Base-by-base conservation (phyloP, 1,284 basidiomycete species). In the Leccinum ambiguum region DNA sequence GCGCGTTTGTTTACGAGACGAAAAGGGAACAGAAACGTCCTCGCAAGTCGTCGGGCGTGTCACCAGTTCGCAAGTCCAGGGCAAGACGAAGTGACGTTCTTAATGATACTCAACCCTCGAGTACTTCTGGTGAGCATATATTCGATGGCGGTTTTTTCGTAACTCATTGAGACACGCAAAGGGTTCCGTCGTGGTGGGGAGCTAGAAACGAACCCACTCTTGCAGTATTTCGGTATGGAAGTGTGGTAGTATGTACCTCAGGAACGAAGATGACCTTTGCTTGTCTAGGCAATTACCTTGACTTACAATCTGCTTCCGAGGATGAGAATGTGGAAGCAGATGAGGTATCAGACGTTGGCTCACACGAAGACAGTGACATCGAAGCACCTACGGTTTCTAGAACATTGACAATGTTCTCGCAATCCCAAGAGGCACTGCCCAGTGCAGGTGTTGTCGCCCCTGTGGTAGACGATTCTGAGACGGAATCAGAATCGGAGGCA, bases 281-380 rank as follows among this genome's bases (percentile, higher is more conserved):
- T 18, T 57, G 2, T 65, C 45, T 61, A 80, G 79, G 68, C 18
- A 71, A 75, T 48, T 74, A 80, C 26, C 26, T 84, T 60, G 79
- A 79, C 36, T 66, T 84, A 6, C 79, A 81, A 48, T 84, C 82
- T 13, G 82, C 76, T 30, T 84, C 84, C 4, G 80, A 87, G 73
- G 76, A 84, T 63, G 77, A 82, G 65, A 65, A 72, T 57, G 65
- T 77, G 69, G 69, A 79, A 66, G 64, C 76, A 69, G 66, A 76
- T 63, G 71, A 80, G 21, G 64, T 70, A 13, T 67, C 72, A 8
- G 73, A 72, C 71, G 11, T 68, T 59, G 48, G 61, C 50, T 70
- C 68, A 26, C 59, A 68, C 68, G 58, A 58, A 56, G 66, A 66
- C 18, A 63, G 56, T 10, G 67, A 65, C 53, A n/a, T 6, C n/a